Conservation (phyloP, 306 rosid genomes). For the Ziziphus jujuba region DNA sequence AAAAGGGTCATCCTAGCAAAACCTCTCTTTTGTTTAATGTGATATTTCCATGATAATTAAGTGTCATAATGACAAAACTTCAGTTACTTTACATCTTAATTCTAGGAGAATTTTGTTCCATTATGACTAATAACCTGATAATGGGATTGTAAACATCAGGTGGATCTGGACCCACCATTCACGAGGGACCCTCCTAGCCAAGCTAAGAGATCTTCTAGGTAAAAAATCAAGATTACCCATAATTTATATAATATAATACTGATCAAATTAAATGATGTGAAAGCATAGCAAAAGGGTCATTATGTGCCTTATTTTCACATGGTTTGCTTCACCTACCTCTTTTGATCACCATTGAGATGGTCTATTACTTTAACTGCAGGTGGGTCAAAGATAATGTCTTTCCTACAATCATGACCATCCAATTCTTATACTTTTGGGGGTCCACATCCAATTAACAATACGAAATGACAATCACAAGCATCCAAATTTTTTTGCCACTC, state of each 20-base stretch:
- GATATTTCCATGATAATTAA: slow-evolving; percentile 40
- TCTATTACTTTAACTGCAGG: slow-evolving; percentile 74
- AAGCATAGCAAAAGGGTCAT: slow-evolving; percentile 50
- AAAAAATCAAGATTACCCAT: slow-evolving; percentile 25
- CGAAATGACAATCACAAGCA: slow-evolving; percentile 49
- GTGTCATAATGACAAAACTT: slow-evolving; percentile 49
- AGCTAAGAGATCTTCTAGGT: slow-evolving; percentile 48
- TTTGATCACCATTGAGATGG: slow-evolving; percentile 58
- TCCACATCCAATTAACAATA: slow-evolving; percentile 35
- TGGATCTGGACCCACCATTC: slow-evolving; percentile 66
- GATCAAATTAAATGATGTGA: slow-evolving; percentile 48
- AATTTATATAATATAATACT: slow-evolving; percentile 13
- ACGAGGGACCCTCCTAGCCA: slow-evolving; percentile 23
- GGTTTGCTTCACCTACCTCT: slow-evolving; percentile 57
- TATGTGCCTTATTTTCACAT: slow-evolving; percentile 55
- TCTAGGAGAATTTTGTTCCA: slow-evolving; percentile 38
- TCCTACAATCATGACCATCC: slow-evolving; percentile 48
- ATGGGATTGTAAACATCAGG: slow-evolving; percentile 56
- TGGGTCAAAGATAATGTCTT: slow-evolving; percentile 67
- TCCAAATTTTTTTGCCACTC: slow-evolving; percentile 47
- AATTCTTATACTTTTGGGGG: slow-evolving; percentile 38
- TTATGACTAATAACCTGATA: slow-evolving; percentile 48
- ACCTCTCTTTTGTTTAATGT: slow-evolving; percentile 11
- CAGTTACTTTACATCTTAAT: slow-evolving; percentile 60
- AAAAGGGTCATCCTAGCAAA: slow-evolving; percentile 27